Percentiles rank a stretch among this genome's conserved stretches.
Conservation (phyloP, 441 rosid species). For the Corymbia calophylla region DNA sequence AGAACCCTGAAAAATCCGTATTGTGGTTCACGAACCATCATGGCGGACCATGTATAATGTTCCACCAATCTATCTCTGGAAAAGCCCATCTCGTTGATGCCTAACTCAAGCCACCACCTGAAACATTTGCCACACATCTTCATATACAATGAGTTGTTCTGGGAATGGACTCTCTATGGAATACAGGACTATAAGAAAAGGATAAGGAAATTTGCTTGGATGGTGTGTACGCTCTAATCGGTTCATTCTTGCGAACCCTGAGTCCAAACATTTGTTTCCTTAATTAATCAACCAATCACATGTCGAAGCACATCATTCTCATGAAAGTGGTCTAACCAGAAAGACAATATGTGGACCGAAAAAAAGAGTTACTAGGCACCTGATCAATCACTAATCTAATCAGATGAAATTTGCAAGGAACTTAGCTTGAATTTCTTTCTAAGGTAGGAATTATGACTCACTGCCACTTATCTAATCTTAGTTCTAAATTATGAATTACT, state of each 20-base stretch:
- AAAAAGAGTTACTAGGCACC: background rate
- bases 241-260: background rate
- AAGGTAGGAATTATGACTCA: background rate
- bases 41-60: background rate
- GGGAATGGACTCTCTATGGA: background rate
- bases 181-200: background rate
- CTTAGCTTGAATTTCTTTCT: background rate
- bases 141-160: background rate
- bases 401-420: background rate
- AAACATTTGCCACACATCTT: background rate
- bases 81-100: background rate
- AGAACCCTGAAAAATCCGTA: background rate
- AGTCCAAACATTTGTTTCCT: background rate
- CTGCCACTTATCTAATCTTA: background rate
- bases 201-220: background rate
- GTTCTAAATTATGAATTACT: background rate
- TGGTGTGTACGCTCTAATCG: background rate
- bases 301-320: background rate
- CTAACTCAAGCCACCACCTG: slow-evolving; percentile 8
- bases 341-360: background rate
- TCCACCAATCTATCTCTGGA: slow-evolving; percentile 1
- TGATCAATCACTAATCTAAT: background rate
- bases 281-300: background rate
- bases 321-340: background rate
- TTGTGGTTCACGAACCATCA: slow-evolving; percentile 1